phyloP scores from a whole-genome alignment of 169 alveolate genomes.

The Eimeria praecox region DNA sequence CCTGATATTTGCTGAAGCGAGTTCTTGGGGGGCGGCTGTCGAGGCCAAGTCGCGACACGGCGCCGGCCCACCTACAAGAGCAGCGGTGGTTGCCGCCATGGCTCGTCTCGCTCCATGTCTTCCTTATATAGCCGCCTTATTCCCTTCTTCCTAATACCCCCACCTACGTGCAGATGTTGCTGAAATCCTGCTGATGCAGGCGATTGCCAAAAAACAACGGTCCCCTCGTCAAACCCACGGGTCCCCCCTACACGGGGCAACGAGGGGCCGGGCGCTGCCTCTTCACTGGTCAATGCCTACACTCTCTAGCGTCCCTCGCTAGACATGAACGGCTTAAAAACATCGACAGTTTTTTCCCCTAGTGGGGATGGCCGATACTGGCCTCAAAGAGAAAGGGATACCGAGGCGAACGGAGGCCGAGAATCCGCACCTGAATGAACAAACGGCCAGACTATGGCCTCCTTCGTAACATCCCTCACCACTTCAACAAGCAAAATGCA shows the following conservation, averaged over 20 bases:
- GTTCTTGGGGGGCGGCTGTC: background rate
- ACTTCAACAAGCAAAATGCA: background rate
- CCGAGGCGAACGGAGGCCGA: slow-evolving; percentile 37
- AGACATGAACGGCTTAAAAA: background rate
- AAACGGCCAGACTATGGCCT: slow-evolving; percentile 20
- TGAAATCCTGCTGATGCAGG: background rate
- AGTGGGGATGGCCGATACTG: background rate
- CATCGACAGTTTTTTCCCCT: background rate
- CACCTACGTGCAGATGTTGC: background rate
- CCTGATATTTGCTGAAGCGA: background rate
- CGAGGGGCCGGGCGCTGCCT: slow-evolving; percentile 27
- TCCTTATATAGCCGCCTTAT: background rate
- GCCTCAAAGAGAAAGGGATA: background rate
- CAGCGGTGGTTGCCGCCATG: slow-evolving; percentile 46
- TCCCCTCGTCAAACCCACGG: background rate
- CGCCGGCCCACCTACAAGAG: background rate
- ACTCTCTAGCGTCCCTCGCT: background rate
- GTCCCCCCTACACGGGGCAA: background rate
- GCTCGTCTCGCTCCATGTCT: slow-evolving; percentile 54
- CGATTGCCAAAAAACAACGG: background rate
- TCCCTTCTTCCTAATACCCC: background rate
- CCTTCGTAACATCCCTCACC: slow-evolving; percentile 26
- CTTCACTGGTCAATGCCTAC: background rate
- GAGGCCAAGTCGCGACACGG: slow-evolving; percentile 6
- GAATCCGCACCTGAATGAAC: slow-evolving; percentile 48